phyloP scores from a whole-genome alignment of 2,329 filamentous ascomycete species.

The Anthostomella pinea region DNA sequence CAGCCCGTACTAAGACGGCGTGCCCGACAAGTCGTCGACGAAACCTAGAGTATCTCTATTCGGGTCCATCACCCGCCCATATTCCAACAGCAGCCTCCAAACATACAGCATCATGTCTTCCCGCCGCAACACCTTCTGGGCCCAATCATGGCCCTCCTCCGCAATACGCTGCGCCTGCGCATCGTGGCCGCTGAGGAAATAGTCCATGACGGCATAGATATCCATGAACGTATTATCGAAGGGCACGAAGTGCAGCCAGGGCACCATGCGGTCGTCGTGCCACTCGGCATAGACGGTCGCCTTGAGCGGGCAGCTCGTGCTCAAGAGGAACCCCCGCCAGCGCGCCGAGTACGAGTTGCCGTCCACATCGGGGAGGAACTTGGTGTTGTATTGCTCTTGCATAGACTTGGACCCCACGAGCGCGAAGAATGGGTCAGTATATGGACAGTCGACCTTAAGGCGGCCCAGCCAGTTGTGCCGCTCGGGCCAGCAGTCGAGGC shows the following conservation, averaged over 20 bases:
- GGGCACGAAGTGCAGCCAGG: conserved; percentile 71
- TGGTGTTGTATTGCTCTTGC: conserved; percentile 49
- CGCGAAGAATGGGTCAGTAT: conserved; percentile 35
- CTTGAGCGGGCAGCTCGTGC: conserved; percentile 65
- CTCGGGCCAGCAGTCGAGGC: conserved; percentile 36
- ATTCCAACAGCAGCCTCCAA: conserved; percentile 57
- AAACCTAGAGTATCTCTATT: conserved; percentile 43
- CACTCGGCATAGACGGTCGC: conserved; percentile 70
- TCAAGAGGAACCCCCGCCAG: conserved; percentile 61
- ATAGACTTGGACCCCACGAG: conserved; percentile 36
- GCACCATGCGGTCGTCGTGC: conserved; percentile 66
- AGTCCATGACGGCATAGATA: conserved; percentile 62
- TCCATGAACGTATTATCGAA: conserved; percentile 67
- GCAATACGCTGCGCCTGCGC: conserved; percentile 57
- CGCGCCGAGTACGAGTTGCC: conserved; percentile 62
- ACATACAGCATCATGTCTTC: conserved; percentile 67
- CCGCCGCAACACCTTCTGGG: conserved; percentile 55
- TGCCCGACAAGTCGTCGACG: conserved; percentile 43
- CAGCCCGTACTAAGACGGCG: no score
- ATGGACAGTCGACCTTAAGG: conserved; percentile 31
- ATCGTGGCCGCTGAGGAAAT: conserved; percentile 54
- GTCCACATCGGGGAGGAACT: conserved; percentile 68
- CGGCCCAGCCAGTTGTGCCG: conserved; percentile 13
- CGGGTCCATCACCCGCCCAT: conserved; percentile 40
- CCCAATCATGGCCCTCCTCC: conserved; percentile 58